Evolutionary conservation across 176 grass and related monocot species (phyloP).

Genomic region (Panicum miliaceum): DNA sequence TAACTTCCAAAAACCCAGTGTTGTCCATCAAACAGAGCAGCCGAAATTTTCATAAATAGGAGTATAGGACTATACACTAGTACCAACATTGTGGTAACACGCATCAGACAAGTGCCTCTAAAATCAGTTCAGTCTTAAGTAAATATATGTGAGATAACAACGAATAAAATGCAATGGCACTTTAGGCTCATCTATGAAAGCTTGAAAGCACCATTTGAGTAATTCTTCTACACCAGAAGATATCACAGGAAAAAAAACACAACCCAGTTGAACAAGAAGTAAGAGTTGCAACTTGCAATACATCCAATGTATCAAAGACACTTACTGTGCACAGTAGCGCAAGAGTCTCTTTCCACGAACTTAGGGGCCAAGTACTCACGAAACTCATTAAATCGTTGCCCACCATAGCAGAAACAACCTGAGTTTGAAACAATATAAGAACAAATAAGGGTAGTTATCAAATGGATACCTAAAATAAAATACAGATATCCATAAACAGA

Average conservation of each 20-base stretch:
- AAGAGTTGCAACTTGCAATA: background rate
- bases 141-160: constrained; percentile 11
- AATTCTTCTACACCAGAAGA: constrained; percentile 24
- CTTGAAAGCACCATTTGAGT: background rate
- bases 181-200: constrained; percentile 7
- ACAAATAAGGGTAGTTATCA: constrained; percentile 28
- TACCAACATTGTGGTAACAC: background rate
- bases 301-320: constrained; percentile 31
- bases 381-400: constrained; percentile 88
- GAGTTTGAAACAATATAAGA: constrained; percentile 28
- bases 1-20: background rate
- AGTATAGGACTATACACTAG: background rate
- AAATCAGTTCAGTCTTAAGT: background rate
- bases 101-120: constrained; percentile 10
- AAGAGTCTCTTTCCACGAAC: constrained; percentile 97
- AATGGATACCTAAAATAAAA: constrained; percentile 35
- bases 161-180: constrained; percentile 9
- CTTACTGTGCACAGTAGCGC: constrained; percentile 98
- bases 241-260: background rate
- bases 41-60: constrained; percentile 11
- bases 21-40: background rate
- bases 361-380: constrained; percentile 91
- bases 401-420: constrained; percentile 99
- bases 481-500: background rate
- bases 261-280: constrained; percentile 21